phyloP scores from a whole-genome alignment of 805 yeast genomes.

The Hanseniaspora vineae region DNA sequence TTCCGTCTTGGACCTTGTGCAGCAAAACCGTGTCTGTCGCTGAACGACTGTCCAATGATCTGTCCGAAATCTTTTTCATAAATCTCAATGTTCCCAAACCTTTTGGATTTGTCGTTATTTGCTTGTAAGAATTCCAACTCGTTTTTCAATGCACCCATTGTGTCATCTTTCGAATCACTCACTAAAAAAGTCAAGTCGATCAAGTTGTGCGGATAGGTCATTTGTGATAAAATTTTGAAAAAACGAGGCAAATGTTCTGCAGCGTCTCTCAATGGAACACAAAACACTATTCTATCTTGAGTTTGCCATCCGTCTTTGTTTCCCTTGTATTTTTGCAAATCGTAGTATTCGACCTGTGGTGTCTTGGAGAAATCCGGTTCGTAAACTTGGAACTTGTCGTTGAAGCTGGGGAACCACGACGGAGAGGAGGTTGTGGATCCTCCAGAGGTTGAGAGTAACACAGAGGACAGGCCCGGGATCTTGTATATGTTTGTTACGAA shows the following conservation, averaged over 20 bases:
- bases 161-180: constrained; percentile 81
- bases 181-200: constrained; percentile 79
- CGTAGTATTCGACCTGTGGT: constrained; percentile 52
- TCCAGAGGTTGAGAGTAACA: too few relatives aligned
- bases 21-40: constrained; percentile 88
- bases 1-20: constrained; percentile 94
- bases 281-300: constrained; percentile 65
- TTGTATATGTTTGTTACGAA: too few relatives aligned
- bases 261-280: constrained; percentile 90
- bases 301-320: constrained; percentile 66
- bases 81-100: constrained; percentile 77
- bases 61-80: constrained; percentile 91
- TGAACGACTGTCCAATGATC: constrained; percentile 80
- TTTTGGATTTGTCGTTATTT: constrained; percentile 44
- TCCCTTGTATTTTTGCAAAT: constrained; percentile 53
- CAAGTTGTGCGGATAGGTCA: constrained; percentile 78
- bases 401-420: too few relatives aligned
- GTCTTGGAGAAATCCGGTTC: constrained; percentile 25
- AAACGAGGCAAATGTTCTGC: constrained; percentile 83
- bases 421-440: too few relatives aligned
- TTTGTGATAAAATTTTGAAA: constrained; percentile 63
- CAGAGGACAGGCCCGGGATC: too few relatives aligned
- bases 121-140: constrained; percentile 52
- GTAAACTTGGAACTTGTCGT: constrained; percentile 8
- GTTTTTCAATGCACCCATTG: constrained; percentile 52